These are phyloP conservation scores for Lomentospora prolificans DNA, from an alignment of 2,329 filamentous ascomycete species.

Conservation along the genomic window DNA sequence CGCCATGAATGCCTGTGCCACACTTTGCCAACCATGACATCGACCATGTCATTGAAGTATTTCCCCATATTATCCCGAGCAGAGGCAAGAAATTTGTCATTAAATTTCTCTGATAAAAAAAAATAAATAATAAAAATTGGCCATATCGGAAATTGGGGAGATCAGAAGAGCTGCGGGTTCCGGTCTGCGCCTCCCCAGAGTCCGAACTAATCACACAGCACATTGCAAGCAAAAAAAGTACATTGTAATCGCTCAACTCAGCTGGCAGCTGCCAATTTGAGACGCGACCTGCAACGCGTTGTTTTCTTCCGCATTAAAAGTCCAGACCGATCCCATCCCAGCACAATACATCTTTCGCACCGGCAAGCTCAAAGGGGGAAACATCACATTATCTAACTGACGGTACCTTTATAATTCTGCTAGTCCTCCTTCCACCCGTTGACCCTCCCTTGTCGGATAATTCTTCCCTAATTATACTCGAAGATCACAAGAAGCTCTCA, in stretches of 20 bases:
- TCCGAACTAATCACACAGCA: too few relatives aligned
- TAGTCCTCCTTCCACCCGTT: too few relatives aligned
- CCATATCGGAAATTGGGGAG: slow-evolving; percentile 1
- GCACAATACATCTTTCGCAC: background rate
- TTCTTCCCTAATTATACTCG: too few relatives aligned
- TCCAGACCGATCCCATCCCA: background rate
- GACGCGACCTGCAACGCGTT: slow-evolving; percentile 10
- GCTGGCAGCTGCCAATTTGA: slow-evolving; percentile 5
- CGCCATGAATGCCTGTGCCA: too few relatives aligned
- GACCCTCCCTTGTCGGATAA: too few relatives aligned
- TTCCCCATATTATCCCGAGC: too few relatives aligned
- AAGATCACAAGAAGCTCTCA: too few relatives aligned
- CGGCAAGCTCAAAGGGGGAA: background rate
- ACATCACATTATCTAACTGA: background rate
- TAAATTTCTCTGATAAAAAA: slow-evolving; percentile 11
- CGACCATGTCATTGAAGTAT: too few relatives aligned
- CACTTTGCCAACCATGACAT: too few relatives aligned
- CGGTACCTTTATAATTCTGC: background rate
- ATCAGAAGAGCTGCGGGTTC: too few relatives aligned
- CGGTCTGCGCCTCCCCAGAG: too few relatives aligned
- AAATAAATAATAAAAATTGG: slow-evolving; percentile 2
- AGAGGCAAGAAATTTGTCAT: slow-evolving; percentile 31
- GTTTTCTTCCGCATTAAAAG: slow-evolving; percentile 8
- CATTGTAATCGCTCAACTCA: too few relatives aligned
- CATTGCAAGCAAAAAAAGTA: background rate